Conservation (phyloP, 441 rosid genomes). For the Sinapis alba region DNA sequence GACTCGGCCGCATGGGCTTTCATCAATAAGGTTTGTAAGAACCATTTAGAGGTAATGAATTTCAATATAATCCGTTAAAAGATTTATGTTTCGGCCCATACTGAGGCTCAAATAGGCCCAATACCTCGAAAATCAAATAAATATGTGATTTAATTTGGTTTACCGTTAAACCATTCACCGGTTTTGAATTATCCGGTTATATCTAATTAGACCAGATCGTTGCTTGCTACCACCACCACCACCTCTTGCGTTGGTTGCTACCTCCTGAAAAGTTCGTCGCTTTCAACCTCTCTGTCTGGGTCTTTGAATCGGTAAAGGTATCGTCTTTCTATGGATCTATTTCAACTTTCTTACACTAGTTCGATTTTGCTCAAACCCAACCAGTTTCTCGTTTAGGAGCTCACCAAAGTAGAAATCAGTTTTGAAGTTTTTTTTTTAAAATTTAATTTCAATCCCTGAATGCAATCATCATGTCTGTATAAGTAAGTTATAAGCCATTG, state of each 20-base stretch:
- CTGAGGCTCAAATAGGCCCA: too few species aligned
- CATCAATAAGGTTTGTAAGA: too few species aligned
- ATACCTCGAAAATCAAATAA: not conserved
- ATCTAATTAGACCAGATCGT: not conserved
- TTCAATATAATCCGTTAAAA: too few species aligned
- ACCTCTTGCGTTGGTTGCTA: not conserved
- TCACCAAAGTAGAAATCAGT: too few species aligned
- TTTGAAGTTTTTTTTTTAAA: too few species aligned
- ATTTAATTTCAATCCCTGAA: too few species aligned
- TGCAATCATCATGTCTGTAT: too few species aligned
- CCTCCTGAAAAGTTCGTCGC: not conserved
- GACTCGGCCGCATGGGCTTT: too few species aligned
- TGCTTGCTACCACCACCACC: not conserved
- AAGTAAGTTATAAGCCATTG: too few species aligned
- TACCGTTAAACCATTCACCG: not conserved
- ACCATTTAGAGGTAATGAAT: too few species aligned
- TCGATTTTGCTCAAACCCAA: not conserved
- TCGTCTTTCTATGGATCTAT: not conserved
- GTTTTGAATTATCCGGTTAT: not conserved
- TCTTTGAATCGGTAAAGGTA: constrained; percentile 19
- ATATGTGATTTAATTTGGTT: not conserved
- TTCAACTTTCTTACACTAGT: not conserved
- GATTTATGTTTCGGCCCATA: not conserved
- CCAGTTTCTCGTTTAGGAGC: too few species aligned
- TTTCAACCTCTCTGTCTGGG: not conserved